These are phyloP conservation scores for Suaeda aralocaspica DNA, from an alignment of 148 eudicot genomes.

Conservation along the genomic window DNA sequence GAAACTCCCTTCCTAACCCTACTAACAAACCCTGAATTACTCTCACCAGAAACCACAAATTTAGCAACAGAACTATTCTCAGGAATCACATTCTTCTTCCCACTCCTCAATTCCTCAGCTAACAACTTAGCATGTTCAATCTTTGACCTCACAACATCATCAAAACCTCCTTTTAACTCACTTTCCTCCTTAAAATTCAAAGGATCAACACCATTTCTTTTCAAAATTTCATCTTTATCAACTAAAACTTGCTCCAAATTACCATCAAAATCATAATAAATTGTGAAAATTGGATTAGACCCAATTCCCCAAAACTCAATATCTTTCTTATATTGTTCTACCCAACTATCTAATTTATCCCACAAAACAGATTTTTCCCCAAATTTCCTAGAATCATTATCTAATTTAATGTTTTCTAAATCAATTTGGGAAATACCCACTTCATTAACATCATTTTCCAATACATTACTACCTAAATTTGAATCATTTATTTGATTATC, in stretches of 20 bases:
- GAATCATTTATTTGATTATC: constrained; percentile 24
- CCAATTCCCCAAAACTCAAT: constrained; percentile 83
- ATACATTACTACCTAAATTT: constrained; percentile 21
- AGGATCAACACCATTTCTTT: constrained; percentile 49
- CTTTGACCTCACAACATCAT: constrained; percentile 49
- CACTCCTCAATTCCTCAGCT: constrained; percentile 61
- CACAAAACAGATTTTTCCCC: constrained; percentile 46
- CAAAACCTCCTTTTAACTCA: constrained; percentile 39
- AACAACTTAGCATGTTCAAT: constrained; percentile 52
- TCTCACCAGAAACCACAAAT: constrained; percentile 34
- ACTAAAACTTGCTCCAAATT: constrained; percentile 56
- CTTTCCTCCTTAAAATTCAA: constrained; percentile 27
- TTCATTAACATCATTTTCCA: constrained; percentile 13
- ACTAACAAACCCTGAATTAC: constrained; percentile 27
- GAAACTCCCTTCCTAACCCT: constrained; percentile 30
- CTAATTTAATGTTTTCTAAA: constrained; percentile 14
- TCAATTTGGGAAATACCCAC: constrained; percentile 27
- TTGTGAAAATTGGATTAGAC: constrained; percentile 57
- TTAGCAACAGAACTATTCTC: constrained; percentile 61
- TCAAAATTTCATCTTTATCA: constrained; percentile 68
- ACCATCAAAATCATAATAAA: constrained; percentile 50
- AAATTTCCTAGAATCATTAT: constrained; percentile 18
- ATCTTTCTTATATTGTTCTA: constrained; percentile 66
- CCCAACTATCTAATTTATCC: constrained; percentile 68
- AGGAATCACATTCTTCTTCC: constrained; percentile 42